These are phyloP conservation scores for Bryum argenteum DNA, from an alignment of 225 moss, liverwort and hornwort genomes.

Conservation along the genomic window DNA sequence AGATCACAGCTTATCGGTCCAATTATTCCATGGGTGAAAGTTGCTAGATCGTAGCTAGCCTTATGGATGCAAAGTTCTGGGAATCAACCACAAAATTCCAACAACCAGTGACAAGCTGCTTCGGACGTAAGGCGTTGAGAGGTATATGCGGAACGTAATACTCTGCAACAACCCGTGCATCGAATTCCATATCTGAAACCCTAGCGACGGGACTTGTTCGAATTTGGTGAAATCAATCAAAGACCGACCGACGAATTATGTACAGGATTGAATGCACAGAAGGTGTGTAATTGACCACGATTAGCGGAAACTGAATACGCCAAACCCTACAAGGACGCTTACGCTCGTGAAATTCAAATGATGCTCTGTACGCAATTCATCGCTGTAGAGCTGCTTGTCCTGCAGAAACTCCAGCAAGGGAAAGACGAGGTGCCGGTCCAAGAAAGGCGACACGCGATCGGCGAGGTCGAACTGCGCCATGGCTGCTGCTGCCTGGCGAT, in stretches of 20 bases:
- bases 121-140: too few relatives aligned
- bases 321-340: background rate
- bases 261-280: background rate
- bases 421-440: conserved; percentile 97
- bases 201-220: background rate
- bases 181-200: conserved; percentile 3
- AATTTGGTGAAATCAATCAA: background rate
- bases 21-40: too few relatives aligned
- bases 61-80: too few relatives aligned
- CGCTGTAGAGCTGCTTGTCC: conserved; percentile 93
- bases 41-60: too few relatives aligned
- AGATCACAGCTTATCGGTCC: too few relatives aligned
- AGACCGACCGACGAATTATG: background rate
- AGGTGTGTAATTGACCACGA: background rate
- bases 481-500: conserved; percentile 35
- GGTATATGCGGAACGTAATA: background rate
- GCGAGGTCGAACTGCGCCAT: conserved; percentile 96
- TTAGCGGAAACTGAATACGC: background rate
- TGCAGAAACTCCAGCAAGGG: conserved; percentile 92
- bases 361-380: too few relatives aligned
- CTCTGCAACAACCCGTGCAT: background rate
- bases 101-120: too few relatives aligned
- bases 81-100: too few relatives aligned
- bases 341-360: too few relatives aligned
- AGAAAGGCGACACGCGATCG: conserved; percentile 83